A percentile compares a stretch with the other conserved stretches of the same genome.
These are phyloP conservation scores for Mycena kentingensis DNA, from an alignment of 768 basidiomycete species.

Conservation along the genomic window DNA sequence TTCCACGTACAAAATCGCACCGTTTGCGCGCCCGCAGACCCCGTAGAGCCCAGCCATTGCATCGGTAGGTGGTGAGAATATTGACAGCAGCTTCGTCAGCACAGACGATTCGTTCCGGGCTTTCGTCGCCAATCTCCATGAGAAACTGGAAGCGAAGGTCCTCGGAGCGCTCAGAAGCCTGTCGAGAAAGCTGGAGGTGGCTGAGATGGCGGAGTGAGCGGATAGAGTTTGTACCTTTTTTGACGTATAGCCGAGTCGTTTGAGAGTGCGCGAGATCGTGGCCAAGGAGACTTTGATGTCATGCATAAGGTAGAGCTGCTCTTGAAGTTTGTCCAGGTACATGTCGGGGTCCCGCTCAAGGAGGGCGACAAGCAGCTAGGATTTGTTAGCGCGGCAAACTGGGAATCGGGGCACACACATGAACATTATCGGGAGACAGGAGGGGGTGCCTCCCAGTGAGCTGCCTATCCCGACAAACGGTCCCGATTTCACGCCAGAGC, in stretches of 20 bases:
- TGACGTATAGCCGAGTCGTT: slow-evolving; percentile 14
- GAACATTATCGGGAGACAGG: slow-evolving; percentile 15
- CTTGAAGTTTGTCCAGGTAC: slow-evolving; percentile 25
- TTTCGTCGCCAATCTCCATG: slow-evolving; percentile 16
- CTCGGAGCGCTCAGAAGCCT: slow-evolving; percentile 18
- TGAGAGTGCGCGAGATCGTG: slow-evolving; percentile 18
- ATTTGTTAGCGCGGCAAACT: neutral
- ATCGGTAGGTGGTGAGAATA: slow-evolving; percentile 20
- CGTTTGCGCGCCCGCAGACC: slow-evolving; percentile 14
- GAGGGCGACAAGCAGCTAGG: slow-evolving; percentile 23
- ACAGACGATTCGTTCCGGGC: slow-evolving; percentile 16
- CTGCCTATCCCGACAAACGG: slow-evolving; percentile 14
- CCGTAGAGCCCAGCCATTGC: slow-evolving; percentile 18
- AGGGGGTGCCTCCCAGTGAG: slow-evolving; percentile 15
- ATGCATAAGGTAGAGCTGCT: slow-evolving; percentile 10
- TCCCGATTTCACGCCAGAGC: slow-evolving; percentile 22
- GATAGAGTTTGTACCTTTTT: slow-evolving; percentile 6
- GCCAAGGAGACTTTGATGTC: slow-evolving; percentile 14
- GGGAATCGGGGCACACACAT: slow-evolving; percentile 1
- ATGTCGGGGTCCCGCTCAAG: slow-evolving; percentile 24
- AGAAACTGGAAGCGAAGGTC: slow-evolving; percentile 10
- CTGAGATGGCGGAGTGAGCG: neutral
- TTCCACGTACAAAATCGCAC: slow-evolving; percentile 22
- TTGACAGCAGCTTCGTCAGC: slow-evolving; percentile 25
- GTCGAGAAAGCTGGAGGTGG: slow-evolving; percentile 12